These are phyloP conservation scores for Bipolaris oryzae DNA, from an alignment of 2,329 filamentous ascomycete genomes.

Conservation along the genomic window DNA sequence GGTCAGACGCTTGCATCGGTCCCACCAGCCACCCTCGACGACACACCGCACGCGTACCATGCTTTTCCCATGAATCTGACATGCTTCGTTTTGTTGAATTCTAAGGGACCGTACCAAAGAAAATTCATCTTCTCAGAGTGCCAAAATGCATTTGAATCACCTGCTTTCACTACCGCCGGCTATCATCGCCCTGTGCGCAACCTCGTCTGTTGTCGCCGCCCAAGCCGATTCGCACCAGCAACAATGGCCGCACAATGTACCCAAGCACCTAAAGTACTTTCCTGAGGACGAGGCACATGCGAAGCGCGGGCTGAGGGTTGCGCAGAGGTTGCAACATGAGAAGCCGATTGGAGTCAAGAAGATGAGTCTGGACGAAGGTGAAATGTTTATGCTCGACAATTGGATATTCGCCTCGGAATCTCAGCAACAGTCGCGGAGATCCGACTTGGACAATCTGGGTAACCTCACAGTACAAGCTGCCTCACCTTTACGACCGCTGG, in stretches of 20 bases:
- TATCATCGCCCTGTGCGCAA: conserved; percentile 36
- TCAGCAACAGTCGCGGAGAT: conserved; percentile 9
- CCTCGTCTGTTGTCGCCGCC: conserved; percentile 14
- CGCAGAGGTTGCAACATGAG: conserved; percentile 48
- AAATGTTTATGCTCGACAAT: conserved; percentile 76
- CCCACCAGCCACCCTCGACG: conserved; percentile 41
- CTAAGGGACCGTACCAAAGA: conserved; percentile 3
- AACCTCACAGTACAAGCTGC: conserved; percentile 32
- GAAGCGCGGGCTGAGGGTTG: conserved; percentile 50
- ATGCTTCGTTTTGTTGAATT: conserved; percentile 23
- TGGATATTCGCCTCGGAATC: conserved; percentile 54
- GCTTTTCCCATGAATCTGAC: conserved; percentile 9
- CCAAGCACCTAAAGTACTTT: conserved; percentile 54
- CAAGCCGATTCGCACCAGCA: conserved; percentile 29
- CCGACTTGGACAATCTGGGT: conserved; percentile 14
- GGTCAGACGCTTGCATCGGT: conserved; percentile 20
- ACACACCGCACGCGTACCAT: conserved; percentile 6
- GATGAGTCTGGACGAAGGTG: conserved; percentile 71
- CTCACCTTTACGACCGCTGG: conserved; percentile 37
- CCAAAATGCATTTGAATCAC: conserved; percentile 34
- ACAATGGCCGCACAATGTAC: conserved; percentile 56
- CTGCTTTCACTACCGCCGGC: conserved; percentile 41
- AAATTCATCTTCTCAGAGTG: background rate
- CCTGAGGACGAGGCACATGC: conserved; percentile 54
- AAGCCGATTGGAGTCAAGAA: conserved; percentile 71